Base-by-base conservation (phyloP, 768 basidiomycete genomes). In the Crepidotus variabilis region DNA sequence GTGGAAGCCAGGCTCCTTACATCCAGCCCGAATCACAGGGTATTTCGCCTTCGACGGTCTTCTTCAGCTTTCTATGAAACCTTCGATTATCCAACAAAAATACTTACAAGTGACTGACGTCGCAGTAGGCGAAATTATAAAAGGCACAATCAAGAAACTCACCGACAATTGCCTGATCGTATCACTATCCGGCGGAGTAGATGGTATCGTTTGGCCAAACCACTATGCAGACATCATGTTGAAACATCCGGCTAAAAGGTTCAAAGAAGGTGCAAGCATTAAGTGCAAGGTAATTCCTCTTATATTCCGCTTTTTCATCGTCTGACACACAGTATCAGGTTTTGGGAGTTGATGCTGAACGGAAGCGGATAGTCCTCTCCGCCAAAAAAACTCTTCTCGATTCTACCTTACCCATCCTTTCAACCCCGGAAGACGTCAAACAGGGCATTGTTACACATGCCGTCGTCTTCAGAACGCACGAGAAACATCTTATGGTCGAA, bases 151-250 rank as follows among this genome's bases (percentile, higher is more conserved):
- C 60, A 95, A 92, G 73, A 86, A 82, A 58, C 78, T 99, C 50
- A 87, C 87, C 2, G 87, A 91, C 56, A 79, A 83, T 33, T 88
- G 83, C 0, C 72, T 99, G 35, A 96, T 97, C 65, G 84, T 98
- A 43, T 85, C 90, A 24, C 76, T 98, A 54, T 85, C 88, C 4
- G 93, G 92, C 5, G 91, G 82, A 57, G 86, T 98, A 32, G 93
- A 97, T 65, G 97, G 92, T 24, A 88, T 97, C 23, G 79, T 98
- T 20, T 97, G 92, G 90, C 94, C 95, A 0, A 83, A 86, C 58
- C 97, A 98, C 67, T 97, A 91, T 67, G 94, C 97, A 10, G 97
- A 99, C 69, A 94, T 98, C 64, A 68, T 75, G n/a, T 79, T 98
- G 63, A 97, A 94, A 67, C 90, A 98, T 67, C 96, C 96, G 9